phyloP scores from a whole-genome alignment of 1,284 basidiomycete species.

The Cutaneotrichosporon arboriforme region DNA sequence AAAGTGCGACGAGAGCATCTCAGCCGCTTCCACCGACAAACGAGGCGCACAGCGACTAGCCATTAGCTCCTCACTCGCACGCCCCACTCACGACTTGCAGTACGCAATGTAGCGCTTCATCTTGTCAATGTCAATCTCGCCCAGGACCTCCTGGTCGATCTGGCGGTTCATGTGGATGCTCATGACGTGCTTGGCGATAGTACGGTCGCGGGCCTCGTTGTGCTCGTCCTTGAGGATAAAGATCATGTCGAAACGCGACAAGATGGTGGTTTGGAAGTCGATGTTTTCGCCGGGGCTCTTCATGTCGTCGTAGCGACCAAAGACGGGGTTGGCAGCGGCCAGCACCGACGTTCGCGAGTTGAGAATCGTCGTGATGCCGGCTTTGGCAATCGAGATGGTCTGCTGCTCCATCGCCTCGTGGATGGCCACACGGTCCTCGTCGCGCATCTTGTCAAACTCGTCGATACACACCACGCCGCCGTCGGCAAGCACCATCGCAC shows the following conservation, averaged over 20 bases:
- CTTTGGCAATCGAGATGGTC: conserved; percentile 98
- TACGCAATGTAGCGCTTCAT: conserved; percentile 98
- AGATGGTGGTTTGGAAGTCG: conserved; percentile 79
- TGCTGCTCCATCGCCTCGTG: conserved; percentile 99
- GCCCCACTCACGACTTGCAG: conserved; percentile 65
- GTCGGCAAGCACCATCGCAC: conserved; percentile 98
- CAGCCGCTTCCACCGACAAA: conserved; percentile 84
- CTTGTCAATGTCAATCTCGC: conserved; percentile 95
- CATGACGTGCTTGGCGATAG: conserved; percentile 97
- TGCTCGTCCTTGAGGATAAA: conserved; percentile 99
- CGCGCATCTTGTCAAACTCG: conserved; percentile 99
- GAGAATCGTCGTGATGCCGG: conserved; percentile 95
- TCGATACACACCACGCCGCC: conserved; percentile 99
- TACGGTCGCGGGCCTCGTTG: conserved; percentile 89
- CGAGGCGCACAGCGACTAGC: conserved; percentile 83
- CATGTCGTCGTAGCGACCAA: conserved; percentile 96
- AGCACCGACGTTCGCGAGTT: conserved; percentile 95
- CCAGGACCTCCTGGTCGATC: conserved; percentile 62
- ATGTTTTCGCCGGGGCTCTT: conserved; percentile 76
- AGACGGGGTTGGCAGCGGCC: conserved; percentile 97
- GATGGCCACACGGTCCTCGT: conserved; percentile 97
- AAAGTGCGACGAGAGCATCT: conserved; percentile 96
- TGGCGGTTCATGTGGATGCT: conserved; percentile 95
- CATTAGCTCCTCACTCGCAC: not conserved
- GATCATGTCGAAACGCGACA: conserved; percentile 99